Conservation (phyloP, 495 filamentous ascomycete species). For the Penicillium pancosmium region DNA sequence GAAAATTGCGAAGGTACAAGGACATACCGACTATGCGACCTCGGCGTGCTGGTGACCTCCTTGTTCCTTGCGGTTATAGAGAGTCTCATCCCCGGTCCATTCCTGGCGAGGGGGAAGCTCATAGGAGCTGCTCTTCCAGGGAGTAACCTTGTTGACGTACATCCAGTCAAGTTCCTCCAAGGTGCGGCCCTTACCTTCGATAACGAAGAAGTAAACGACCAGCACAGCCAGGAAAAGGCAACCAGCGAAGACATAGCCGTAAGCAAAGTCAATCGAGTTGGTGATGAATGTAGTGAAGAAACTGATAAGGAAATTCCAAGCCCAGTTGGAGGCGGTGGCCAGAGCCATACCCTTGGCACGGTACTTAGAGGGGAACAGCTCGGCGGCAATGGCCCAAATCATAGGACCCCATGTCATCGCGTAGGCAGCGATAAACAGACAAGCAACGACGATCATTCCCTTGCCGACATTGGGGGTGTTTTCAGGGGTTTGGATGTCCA, state of each 20-base stretch:
- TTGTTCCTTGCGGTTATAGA: slow-evolving; percentile 26
- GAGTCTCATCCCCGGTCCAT: slow-evolving; percentile 20
- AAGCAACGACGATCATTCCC: slow-evolving; percentile 75
- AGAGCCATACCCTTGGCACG: slow-evolving; percentile 73
- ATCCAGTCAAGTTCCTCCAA: slow-evolving; percentile 81
- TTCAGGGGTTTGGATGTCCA: slow-evolving; percentile 56
- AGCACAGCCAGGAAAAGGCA: slow-evolving; percentile 62
- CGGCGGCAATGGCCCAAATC: slow-evolving; percentile 75
- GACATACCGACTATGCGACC: slow-evolving; percentile 26
- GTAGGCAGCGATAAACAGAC: slow-evolving; percentile 59
- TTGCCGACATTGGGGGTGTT: slow-evolving; percentile 65
- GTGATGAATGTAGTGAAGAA: slow-evolving; percentile 80
- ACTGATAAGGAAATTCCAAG: slow-evolving; percentile 81
- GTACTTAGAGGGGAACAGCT: slow-evolving; percentile 77
- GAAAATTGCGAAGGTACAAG: slow-evolving; percentile 2
- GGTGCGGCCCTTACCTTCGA: slow-evolving; percentile 63
- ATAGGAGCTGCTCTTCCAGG: slow-evolving; percentile 60
- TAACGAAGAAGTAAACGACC: slow-evolving; percentile 73
- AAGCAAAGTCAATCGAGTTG: slow-evolving; percentile 64
- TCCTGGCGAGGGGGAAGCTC: slow-evolving; percentile 29
- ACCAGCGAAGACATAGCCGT: slow-evolving; percentile 77
- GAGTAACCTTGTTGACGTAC: slow-evolving; percentile 67
- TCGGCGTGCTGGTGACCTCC: slow-evolving; percentile 31
- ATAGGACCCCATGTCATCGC: slow-evolving; percentile 79
- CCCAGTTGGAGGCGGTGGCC: slow-evolving; percentile 80